These are phyloP conservation scores for Rhodotorula babjevae DNA, from an alignment of 768 basidiomycete species.

Conservation along the genomic window DNA sequence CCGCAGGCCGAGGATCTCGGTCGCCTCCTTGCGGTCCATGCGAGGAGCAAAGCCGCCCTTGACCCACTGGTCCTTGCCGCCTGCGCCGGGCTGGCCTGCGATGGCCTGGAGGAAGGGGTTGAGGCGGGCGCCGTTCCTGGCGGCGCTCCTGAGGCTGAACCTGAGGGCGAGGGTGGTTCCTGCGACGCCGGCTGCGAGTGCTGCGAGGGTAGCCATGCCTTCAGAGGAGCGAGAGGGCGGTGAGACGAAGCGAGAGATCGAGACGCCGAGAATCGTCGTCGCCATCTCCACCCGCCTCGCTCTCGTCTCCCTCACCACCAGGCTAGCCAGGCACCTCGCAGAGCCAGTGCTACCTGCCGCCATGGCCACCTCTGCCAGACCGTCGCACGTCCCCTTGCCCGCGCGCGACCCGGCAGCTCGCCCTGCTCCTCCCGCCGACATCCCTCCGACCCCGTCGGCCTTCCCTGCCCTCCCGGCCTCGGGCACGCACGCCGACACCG, in stretches of 20 bases:
- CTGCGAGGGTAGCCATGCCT: conserved; percentile 68
- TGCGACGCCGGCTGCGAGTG: conserved; percentile 67
- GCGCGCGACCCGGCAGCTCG: too few species aligned
- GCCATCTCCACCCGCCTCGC: too few species aligned
- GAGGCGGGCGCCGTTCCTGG: conserved; percentile 36
- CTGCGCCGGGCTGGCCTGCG: conserved; percentile 28
- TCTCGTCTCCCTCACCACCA: too few species aligned
- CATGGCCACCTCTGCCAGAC: too few species aligned
- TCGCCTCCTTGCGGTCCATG: conserved; percentile 94
- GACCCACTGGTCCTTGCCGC: conserved; percentile 64
- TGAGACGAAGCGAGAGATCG: background rate
- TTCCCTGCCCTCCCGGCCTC: conserved; percentile 17
- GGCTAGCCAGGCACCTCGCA: too few species aligned
- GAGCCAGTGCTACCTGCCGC: too few species aligned
- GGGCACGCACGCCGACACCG: background rate
- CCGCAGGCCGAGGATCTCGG: conserved; percentile 87
- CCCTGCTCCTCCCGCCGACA: background rate
- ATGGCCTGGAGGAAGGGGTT: conserved; percentile 35
- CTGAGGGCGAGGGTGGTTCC: conserved; percentile 71
- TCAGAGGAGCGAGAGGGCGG: background rate
- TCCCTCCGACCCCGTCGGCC: conserved; percentile 21
- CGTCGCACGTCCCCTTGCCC: too few species aligned
- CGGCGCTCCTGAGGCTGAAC: conserved; percentile 56
- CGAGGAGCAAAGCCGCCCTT: conserved; percentile 91
- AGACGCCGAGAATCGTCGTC: too few species aligned